A percentile compares a stretch with the other conserved stretches of the same genome.
Conservation (phyloP, 2,329 filamentous ascomycete genomes). For the Nemania sp. region DNA sequence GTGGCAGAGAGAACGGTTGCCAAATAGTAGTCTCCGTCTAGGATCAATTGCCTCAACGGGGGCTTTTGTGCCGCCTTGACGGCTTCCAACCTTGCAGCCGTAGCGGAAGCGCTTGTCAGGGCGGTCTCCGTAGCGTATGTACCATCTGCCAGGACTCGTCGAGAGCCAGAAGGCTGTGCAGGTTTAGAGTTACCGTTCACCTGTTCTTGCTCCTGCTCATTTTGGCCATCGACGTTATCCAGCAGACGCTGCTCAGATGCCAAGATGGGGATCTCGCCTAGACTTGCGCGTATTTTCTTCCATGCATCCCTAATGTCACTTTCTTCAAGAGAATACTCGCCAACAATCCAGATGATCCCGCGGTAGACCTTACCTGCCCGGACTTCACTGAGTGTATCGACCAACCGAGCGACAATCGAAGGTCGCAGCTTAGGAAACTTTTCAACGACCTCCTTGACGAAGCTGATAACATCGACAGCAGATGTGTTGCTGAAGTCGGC, state of each 20-base stretch:
- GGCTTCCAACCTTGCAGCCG: conserved; percentile 88
- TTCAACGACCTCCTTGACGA: conserved; percentile 98
- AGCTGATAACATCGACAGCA: conserved; percentile 95
- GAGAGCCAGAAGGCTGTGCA: conserved; percentile 76
- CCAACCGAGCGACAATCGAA: conserved; percentile 84
- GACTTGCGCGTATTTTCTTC: conserved; percentile 90
- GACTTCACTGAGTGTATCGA: conserved; percentile 89
- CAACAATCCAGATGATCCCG: conserved; percentile 95
- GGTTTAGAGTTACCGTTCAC: conserved; percentile 80
- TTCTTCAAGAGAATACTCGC: conserved; percentile 93
- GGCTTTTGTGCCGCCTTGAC: conserved; percentile 98
- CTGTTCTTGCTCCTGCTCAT: conserved; percentile 63
- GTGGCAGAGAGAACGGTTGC: conserved; percentile 94
- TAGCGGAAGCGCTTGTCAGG: conserved; percentile 87
- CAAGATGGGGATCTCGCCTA: conserved; percentile 96
- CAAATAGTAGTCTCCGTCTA: conserved; percentile 96
- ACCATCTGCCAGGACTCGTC: conserved; percentile 91
- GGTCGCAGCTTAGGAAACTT: conserved; percentile 90
- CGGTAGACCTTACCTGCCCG: conserved; percentile 96
- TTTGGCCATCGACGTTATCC: conserved; percentile 77
- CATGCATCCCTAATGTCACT: conserved; percentile 94
- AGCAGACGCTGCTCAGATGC: conserved; percentile 91
- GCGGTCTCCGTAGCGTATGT: conserved; percentile 98
- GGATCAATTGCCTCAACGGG: conserved; percentile 87
- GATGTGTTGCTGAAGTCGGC: conserved; percentile 97